phyloP scores from a whole-genome alignment of 768 basidiomycete species.

The Pisolithus marmoratus region DNA sequence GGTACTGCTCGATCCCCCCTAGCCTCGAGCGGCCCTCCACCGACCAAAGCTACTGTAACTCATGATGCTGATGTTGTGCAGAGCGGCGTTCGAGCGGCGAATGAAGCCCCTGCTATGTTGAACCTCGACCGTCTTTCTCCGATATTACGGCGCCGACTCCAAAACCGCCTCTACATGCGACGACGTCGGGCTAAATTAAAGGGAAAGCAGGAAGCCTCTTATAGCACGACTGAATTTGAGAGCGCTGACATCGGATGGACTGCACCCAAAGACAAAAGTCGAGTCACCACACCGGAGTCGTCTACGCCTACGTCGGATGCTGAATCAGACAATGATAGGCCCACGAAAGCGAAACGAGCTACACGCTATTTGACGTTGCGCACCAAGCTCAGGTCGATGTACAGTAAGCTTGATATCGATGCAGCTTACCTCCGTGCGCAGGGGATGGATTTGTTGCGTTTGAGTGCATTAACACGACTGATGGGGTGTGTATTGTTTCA shows the following conservation, averaged over 20 bases:
- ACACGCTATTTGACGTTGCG: conserved; percentile 38
- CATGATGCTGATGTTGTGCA: not conserved
- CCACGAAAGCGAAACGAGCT: conserved; percentile 7
- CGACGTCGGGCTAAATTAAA: conserved; percentile 51
- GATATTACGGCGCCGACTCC: conserved; percentile 45
- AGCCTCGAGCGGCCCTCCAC: not conserved
- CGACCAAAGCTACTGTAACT: not conserved
- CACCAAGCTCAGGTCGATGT: conserved; percentile 38
- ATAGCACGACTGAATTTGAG: not conserved
- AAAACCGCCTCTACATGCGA: conserved; percentile 69
- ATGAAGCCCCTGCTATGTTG: not conserved
- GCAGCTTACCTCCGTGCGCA: conserved; percentile 34
- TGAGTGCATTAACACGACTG: conserved; percentile 30
- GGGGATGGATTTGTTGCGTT: conserved; percentile 40
- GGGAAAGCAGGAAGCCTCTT: conserved; percentile 24
- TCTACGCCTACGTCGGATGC: conserved; percentile 9
- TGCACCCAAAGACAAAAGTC: conserved; percentile 1
- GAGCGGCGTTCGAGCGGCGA: not conserved
- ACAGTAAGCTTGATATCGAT: conserved; percentile 42
- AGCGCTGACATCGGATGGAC: not conserved
- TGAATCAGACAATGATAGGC: conserved; percentile 1
- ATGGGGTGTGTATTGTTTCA: conserved; percentile 35
- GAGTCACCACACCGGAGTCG: conserved; percentile 1
- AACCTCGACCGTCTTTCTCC: conserved; percentile 33
- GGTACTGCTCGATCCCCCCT: not conserved